These are phyloP conservation scores for Malus domestica DNA, from an alignment of 306 rosid species.

Conservation along the genomic window DNA sequence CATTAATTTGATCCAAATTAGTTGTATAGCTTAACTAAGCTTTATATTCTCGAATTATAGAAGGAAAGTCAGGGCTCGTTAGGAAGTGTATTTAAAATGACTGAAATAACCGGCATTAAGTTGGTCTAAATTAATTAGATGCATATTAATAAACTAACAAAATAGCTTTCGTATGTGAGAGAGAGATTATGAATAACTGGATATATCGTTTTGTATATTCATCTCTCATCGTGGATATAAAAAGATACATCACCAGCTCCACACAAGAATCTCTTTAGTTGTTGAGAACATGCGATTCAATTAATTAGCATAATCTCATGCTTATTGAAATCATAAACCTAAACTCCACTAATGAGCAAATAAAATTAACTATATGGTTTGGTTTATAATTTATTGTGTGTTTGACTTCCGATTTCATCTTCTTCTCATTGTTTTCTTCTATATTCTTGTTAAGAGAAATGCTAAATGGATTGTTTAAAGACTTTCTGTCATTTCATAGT, in stretches of 20 bases:
- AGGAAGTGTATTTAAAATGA: too few species aligned
- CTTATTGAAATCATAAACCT: not conserved
- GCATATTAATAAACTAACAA: too few species aligned
- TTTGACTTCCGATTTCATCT: not conserved
- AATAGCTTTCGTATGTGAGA: too few species aligned
- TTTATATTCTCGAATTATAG: too few species aligned
- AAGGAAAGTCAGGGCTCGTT: fast-evolving
- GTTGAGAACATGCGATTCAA: not conserved
- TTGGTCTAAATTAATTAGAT: too few species aligned
- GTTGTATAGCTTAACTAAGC: too few species aligned
- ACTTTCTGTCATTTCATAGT: too few species aligned
- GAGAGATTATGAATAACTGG: not conserved
- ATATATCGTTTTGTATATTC: not conserved
- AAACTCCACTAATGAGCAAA: not conserved
- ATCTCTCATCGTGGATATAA: too few species aligned
- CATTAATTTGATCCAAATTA: too few species aligned
- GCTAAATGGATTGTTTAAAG: too few species aligned
- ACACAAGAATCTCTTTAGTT: not conserved
- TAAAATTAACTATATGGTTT: not conserved
- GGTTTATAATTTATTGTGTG: not conserved
- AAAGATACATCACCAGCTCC: not conserved
- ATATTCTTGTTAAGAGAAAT: too few species aligned
- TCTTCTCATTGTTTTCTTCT: not conserved
- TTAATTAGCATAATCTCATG: not conserved
- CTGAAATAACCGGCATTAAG: too few species aligned